Evolutionary conservation across 176 grass and related monocot genomes (phyloP), one percentile per base, ranked within the genome.

Genomic region (Carex pumila): DNA sequence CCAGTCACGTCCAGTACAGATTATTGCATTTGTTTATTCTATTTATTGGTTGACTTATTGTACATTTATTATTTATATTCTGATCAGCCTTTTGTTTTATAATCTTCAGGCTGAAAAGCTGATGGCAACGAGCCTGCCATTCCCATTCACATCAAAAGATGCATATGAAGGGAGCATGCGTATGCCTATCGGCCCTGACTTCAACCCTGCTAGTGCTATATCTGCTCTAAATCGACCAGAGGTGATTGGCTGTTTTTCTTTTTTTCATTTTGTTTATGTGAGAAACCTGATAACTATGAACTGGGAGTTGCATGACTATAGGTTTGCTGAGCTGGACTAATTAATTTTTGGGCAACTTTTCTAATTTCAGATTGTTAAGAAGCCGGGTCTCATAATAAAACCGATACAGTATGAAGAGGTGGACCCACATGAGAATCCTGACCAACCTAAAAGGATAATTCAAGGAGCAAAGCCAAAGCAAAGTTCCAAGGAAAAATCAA

Each of bases 141-240:
- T 89, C 67, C 96, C 96, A 30, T 93, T 87, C 65, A 95, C 86
- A 65, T 93, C 91, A 9, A 93, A 89, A 50, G 96, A 99, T 76
- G 93, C 86, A 17, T 95, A 99, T 18, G 96, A 95, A 81, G 85
- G 90, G 87, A 95, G 89, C 73, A 93, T 99, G 36, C 88, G 93
- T 12, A 99, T 99, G 96, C 96, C 93, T 73, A 95, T 99, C 74
- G 96, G 93, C 75, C 96, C 96, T 18, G 96, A 99, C 74, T 99
- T 85, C 84, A 99, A 99, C 57, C 96, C 91, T 84, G 89, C 61
- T 52, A 89, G 87, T 84, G 88, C 91, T 18, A 84, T 93, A 59
- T 79, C 81, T 56, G 89, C 96, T 79, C 89, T 99, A 41, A 99
- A 86, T 89, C 86, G 93, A 77, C 96, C 96, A 9, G 91, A 87